These are phyloP conservation scores for Saussurea involucrata DNA, from an alignment of 129 eudicot species.

Conservation along the genomic window DNA sequence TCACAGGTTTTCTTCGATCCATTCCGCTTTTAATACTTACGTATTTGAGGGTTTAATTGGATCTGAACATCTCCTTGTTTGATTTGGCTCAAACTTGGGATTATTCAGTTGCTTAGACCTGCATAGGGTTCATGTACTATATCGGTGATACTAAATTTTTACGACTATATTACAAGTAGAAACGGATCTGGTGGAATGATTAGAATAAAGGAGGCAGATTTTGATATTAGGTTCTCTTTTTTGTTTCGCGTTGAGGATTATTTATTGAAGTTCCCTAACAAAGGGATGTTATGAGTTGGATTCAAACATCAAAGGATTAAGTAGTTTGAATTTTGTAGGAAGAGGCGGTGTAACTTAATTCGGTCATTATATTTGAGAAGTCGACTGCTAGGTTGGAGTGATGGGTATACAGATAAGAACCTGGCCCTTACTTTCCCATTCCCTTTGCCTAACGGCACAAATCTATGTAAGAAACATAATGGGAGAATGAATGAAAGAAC, in stretches of 20 bases:
- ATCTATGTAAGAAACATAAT: not conserved
- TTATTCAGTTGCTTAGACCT: not conserved
- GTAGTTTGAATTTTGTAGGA: constrained; percentile 5
- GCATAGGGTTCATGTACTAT: constrained; percentile 1
- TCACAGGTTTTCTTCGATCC: constrained; percentile 52
- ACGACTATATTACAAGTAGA: constrained; percentile 2
- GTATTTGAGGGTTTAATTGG: not conserved
- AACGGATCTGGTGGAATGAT: constrained; percentile 12
- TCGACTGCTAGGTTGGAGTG: constrained; percentile 5
- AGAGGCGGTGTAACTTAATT: not conserved
- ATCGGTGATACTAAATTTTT: not conserved
- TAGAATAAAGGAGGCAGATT: not conserved
- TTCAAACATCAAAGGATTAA: not conserved
- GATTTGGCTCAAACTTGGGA: not conserved
- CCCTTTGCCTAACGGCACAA: not conserved
- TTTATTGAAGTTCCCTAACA: not conserved
- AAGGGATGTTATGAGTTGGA: constrained; percentile 14
- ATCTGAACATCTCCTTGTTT: not conserved
- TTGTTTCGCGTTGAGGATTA: not conserved
- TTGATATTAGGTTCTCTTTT: not conserved
- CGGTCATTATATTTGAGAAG: not conserved
- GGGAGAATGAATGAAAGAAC: not conserved
- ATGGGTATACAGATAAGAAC: not conserved
- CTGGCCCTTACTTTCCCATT: not conserved
- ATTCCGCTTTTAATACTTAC: not conserved